Evolutionary conservation across 306 rosid species (phyloP).

Genomic region (Hylodesmum podocarpum): DNA sequence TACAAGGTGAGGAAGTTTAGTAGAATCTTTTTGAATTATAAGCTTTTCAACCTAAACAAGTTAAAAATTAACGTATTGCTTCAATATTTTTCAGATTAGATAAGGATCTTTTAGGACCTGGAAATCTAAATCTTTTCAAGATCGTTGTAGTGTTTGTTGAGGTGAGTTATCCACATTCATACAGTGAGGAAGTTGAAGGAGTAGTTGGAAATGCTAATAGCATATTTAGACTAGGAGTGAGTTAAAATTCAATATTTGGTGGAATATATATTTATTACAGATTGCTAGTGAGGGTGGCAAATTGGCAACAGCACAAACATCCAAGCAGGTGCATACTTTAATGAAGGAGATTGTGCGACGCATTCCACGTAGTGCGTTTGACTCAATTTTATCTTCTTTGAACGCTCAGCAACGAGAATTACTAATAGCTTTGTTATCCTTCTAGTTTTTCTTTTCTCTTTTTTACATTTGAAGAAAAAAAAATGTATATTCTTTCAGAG

Average conservation of each 20-base stretch:
- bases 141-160: conserved; percentile 38
- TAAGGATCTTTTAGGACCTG: conserved; percentile 38
- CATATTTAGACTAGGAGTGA: too few relatives aligned
- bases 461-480: background rate
- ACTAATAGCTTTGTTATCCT: conserved; percentile 20
- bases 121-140: conserved; percentile 31
- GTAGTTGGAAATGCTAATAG: background rate
- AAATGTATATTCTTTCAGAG: background rate
- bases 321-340: conserved; percentile 28
- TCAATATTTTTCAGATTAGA: conserved; percentile 37
- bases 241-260: too few relatives aligned
- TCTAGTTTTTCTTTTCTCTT: background rate
- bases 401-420: conserved; percentile 27
- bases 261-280: conserved; percentile 22
- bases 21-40: background rate
- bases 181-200: background rate
- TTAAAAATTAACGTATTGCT: conserved; percentile 1
- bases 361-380: conserved; percentile 30
- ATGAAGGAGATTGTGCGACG: conserved; percentile 23
- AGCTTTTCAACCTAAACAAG: background rate
- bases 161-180: conserved; percentile 18
- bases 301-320: conserved; percentile 39
- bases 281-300: conserved; percentile 31
- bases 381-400: conserved; percentile 31
- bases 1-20: conserved; percentile 34